These are phyloP conservation scores for Paecilomyces formosus DNA, from an alignment of 2,329 filamentous ascomycete genomes.

Conservation along the genomic window DNA sequence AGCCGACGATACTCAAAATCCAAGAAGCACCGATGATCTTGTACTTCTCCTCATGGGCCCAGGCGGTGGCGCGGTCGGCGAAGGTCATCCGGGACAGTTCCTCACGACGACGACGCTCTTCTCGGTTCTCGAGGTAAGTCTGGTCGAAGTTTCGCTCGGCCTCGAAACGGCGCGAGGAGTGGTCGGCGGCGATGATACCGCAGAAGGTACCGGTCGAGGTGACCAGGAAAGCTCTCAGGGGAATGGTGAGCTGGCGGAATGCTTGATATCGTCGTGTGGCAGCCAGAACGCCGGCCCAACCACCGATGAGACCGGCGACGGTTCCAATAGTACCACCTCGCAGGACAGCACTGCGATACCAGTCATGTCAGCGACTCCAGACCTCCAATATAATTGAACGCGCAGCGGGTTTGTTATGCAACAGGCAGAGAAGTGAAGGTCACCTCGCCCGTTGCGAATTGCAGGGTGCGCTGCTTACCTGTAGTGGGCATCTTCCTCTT, in stretches of 20 bases:
- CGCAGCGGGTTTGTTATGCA: not conserved
- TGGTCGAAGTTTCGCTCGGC: conserved; percentile 58
- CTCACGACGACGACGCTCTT: conserved; percentile 50
- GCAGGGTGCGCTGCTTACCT: conserved; percentile 36
- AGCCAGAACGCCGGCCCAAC: conserved; percentile 58
- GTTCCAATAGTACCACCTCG: conserved; percentile 73
- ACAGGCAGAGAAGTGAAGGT: not conserved
- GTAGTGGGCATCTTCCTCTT: conserved; percentile 87
- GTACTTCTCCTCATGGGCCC: conserved; percentile 76
- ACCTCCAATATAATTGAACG: not conserved
- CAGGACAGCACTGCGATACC: conserved; percentile 54
- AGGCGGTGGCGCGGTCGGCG: conserved; percentile 58
- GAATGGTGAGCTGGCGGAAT: conserved; percentile 75
- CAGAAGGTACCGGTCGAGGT: conserved; percentile 75
- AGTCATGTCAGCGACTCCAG: conserved; percentile 1
- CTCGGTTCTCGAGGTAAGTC: conserved; percentile 57
- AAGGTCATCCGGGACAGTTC: conserved; percentile 49
- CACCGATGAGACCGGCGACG: conserved; percentile 57
- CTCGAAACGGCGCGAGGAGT: conserved; percentile 65
- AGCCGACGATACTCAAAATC: conserved; percentile 70
- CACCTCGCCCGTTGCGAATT: not conserved
- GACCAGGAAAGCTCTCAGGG: conserved; percentile 85
- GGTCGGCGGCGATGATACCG: conserved; percentile 82
- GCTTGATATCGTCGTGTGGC: conserved; percentile 66
- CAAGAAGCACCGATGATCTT: conserved; percentile 75